Evolutionary conservation across 164 flowering plant genomes (phyloP).

Genomic region (Euptelea pleiosperma): DNA sequence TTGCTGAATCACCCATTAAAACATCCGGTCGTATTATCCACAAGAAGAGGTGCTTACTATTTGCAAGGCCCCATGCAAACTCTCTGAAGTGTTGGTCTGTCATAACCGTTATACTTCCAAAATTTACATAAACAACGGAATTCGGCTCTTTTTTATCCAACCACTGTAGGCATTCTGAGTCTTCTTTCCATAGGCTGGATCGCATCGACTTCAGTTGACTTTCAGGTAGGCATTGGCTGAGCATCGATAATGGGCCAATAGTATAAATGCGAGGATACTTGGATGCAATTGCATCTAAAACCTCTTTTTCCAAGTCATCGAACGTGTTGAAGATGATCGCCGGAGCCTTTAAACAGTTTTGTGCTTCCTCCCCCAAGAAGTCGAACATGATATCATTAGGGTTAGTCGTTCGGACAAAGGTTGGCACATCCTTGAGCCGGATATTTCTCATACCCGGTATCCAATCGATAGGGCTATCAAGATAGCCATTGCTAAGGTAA

Average conservation of each 20-base stretch:
- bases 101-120: slow-evolving; percentile 33
- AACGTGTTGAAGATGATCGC: slow-evolving; percentile 31
- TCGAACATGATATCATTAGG: slow-evolving; percentile 28
- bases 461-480: slow-evolving; percentile 38
- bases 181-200: slow-evolving; percentile 37
- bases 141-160: slow-evolving; percentile 19
- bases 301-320: slow-evolving; percentile 19
- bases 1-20: slow-evolving; percentile 26
- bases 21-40: slow-evolving; percentile 42
- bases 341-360: slow-evolving; percentile 17
- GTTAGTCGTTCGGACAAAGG: slow-evolving; percentile 30
- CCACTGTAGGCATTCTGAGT: slow-evolving; percentile 29
- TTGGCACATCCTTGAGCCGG: slow-evolving; percentile 37
- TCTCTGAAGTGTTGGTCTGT: slow-evolving; percentile 25
- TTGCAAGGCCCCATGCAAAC: slow-evolving; percentile 43
- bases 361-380: slow-evolving; percentile 21
- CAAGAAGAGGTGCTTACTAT: slow-evolving; percentile 29
- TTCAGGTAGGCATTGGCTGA: neutral
- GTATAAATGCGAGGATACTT: slow-evolving; percentile 17
- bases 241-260: slow-evolving; percentile 17
- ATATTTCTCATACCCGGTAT: slow-evolving; percentile 35
- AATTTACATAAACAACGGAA: slow-evolving; percentile 36
- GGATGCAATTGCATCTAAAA: slow-evolving; percentile 15
- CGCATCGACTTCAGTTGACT: slow-evolving; percentile 12
- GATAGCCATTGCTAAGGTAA: slow-evolving; percentile 33